These are phyloP conservation scores for Pseudogymnoascus sp. DNA, from an alignment of 2,329 filamentous ascomycete genomes.

Conservation along the genomic window DNA sequence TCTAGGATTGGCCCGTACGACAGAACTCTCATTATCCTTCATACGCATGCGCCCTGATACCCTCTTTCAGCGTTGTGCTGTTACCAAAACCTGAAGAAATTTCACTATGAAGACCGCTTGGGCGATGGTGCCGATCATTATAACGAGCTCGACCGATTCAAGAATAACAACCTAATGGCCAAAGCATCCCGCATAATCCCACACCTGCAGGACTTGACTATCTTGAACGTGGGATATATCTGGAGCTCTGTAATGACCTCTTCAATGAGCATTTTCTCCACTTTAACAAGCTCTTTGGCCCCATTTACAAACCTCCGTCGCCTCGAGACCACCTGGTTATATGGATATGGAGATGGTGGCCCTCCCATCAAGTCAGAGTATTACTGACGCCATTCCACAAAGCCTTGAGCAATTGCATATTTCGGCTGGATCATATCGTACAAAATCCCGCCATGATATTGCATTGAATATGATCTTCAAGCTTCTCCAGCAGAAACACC, in stretches of 20 bases:
- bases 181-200: neutral
- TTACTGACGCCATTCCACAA: neutral
- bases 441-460: neutral
- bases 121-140: no score
- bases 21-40: neutral
- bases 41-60: neutral
- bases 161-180: neutral
- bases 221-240: neutral
- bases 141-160: neutral
- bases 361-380: neutral
- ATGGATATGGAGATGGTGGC: rapidly evolving
- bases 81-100: neutral
- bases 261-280: neutral
- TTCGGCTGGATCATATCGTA: rapidly evolving
- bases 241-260: neutral
- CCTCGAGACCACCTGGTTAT: neutral
- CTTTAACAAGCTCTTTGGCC: neutral
- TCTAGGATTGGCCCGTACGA: neutral
- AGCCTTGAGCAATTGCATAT: neutral
- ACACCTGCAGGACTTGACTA: neutral
- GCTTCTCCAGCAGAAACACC: neutral
- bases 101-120: neutral
- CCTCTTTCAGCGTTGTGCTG: neutral
- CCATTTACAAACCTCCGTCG: neutral
- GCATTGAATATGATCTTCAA: neutral